Conservation (phyloP, 208 protist species). For the Acanthamoeba lenticulata region DNA sequence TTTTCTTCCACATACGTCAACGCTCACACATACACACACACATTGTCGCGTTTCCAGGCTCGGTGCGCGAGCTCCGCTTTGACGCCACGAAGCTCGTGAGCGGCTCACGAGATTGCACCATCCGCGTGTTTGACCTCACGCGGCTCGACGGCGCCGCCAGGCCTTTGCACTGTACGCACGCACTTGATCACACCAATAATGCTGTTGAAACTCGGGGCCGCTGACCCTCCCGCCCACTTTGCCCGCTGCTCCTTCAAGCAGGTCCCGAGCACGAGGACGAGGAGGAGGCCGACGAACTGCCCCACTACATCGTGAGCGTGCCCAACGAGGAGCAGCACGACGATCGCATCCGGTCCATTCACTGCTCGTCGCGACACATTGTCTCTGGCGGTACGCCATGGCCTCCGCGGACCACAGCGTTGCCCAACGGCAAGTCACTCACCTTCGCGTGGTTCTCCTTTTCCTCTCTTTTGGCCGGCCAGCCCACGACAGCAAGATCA, state of each 20-base stretch:
- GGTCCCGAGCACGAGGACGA: neutral
- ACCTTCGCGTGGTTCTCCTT: neutral
- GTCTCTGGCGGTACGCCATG: neutral
- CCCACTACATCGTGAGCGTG: neutral
- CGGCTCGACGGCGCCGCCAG: neutral
- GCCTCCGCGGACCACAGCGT: no score
- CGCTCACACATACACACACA: neutral
- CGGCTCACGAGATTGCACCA: conserved; percentile 57
- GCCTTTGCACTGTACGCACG: neutral
- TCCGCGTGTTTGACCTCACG: conserved; percentile 3
- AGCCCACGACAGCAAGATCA: neutral
- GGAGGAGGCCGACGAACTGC: neutral
- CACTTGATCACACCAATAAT: no score
- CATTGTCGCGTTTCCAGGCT: neutral
- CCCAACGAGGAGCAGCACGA: neutral
- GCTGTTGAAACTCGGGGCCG: no score
- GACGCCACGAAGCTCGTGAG: conserved; percentile 28
- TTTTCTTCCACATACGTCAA: no score
- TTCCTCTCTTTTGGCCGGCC: neutral
- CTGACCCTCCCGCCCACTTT: no score
- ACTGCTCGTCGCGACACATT: conserved; percentile 36
- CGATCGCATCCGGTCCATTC: conserved; percentile 44
- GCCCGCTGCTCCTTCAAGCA: neutral
- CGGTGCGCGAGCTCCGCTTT: conserved; percentile 38
- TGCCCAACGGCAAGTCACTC: neutral